phyloP scores from a whole-genome alignment of 352 stramenopile species.

The Thalassiosira hispida region DNA sequence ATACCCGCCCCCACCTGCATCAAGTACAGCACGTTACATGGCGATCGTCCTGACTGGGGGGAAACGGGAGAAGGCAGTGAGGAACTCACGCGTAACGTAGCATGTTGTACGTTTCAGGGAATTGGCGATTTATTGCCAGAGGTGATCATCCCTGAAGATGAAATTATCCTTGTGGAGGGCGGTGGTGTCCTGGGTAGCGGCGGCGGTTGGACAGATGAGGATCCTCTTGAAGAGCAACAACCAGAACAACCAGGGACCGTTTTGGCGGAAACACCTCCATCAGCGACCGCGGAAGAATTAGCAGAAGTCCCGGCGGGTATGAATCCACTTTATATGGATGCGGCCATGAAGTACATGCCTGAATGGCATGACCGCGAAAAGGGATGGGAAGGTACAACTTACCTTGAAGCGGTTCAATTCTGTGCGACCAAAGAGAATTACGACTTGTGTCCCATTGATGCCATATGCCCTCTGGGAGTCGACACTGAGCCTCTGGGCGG shows the following conservation, averaged over 20 bases:
- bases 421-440: conserved; percentile 7
- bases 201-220: not conserved
- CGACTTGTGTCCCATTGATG: conserved; percentile 1
- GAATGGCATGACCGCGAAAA: not conserved
- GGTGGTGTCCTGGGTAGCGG: too few species aligned
- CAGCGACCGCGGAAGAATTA: not conserved
- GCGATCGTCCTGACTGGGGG: conserved; percentile 21
- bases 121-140: too few species aligned
- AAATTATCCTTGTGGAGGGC: too few species aligned
- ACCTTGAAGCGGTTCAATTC: conserved; percentile 11
- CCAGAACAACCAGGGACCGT: too few species aligned
- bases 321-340: not conserved
- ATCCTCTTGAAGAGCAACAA: not conserved
- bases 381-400: not conserved
- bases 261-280: too few species aligned
- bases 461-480: conserved; percentile 6
- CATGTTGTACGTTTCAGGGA: conserved; percentile 1
- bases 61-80: conserved; percentile 15
- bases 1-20: conserved; percentile 7
- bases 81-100: conserved; percentile 13
- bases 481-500: conserved; percentile 1
- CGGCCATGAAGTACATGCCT: not conserved
- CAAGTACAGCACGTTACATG: not conserved
- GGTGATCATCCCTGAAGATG: too few species aligned
- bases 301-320: not conserved